These are phyloP conservation scores for Plectosphaerella sp. DNA, from an alignment of 2,329 filamentous ascomycete genomes.

Conservation along the genomic window DNA sequence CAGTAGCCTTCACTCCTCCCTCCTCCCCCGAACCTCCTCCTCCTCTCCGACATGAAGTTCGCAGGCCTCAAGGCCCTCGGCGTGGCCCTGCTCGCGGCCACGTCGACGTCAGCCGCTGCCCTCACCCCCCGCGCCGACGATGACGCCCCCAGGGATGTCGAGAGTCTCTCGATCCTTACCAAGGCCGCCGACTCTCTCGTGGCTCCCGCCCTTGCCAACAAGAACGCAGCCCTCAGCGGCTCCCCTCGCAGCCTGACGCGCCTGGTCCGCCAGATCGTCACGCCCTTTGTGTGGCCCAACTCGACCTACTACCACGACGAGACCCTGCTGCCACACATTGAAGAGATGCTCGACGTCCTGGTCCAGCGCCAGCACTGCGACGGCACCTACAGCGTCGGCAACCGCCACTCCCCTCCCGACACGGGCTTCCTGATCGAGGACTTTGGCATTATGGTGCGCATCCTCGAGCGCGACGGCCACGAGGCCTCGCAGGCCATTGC, in stretches of 20 bases:
- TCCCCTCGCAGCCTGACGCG: constrained; percentile 10
- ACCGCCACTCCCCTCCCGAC: constrained; percentile 14
- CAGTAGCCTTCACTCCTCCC: background rate
- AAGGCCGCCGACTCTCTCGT: constrained; percentile 12
- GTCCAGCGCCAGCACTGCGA: constrained; percentile 9
- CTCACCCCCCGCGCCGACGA: background rate
- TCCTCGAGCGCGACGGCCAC: constrained; percentile 12
- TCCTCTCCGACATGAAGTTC: background rate
- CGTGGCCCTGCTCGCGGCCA: constrained; percentile 4
- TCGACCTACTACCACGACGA: constrained; percentile 13
- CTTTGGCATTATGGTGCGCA: constrained; percentile 13
- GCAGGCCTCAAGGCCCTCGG: constrained; percentile 2
- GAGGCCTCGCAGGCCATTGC: constrained; percentile 6
- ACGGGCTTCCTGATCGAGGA: constrained; percentile 16
- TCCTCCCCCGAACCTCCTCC: background rate
- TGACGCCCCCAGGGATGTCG: background rate
- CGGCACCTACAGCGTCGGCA: constrained; percentile 13
- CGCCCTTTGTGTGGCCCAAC: constrained; percentile 13
- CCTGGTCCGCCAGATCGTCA: constrained; percentile 10
- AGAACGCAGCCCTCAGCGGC: constrained; percentile 5
- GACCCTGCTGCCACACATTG: constrained; percentile 8
- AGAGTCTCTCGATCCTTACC: constrained; percentile 6
- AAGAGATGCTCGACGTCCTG: constrained; percentile 14
- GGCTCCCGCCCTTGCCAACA: constrained; percentile 7
- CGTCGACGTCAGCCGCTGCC: background rate